phyloP scores from a whole-genome alignment of 129 eudicot genomes.

The Flaveria sonorensis region DNA sequence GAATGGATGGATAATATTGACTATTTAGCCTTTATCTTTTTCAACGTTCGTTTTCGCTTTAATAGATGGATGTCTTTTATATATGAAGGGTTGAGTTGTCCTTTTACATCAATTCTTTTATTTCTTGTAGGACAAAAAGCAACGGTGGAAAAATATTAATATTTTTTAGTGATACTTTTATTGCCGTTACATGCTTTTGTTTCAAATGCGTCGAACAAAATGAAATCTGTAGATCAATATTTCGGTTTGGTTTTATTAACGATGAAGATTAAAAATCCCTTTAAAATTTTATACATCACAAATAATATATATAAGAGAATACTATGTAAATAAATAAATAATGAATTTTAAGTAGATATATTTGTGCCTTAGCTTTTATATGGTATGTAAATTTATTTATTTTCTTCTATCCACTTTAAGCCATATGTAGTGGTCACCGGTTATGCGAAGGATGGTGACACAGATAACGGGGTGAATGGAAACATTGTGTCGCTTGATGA shows the following conservation, averaged over 20 bases:
- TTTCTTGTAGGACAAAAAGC: background rate
- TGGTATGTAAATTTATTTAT: too few species aligned
- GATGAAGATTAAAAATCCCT: background rate
- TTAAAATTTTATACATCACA: too few species aligned
- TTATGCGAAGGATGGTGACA: too few species aligned
- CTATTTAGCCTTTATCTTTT: background rate
- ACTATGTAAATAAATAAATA: too few species aligned
- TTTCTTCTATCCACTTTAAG: too few species aligned
- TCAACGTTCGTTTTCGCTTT: conserved; percentile 23
- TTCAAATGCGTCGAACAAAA: background rate
- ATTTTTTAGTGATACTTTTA: background rate
- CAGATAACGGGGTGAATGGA: too few species aligned
- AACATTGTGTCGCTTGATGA: too few species aligned
- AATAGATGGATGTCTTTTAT: conserved; percentile 15
- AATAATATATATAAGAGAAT: too few species aligned
- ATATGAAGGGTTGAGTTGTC: conserved; percentile 15
- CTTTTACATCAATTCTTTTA: background rate
- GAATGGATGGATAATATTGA: conserved; percentile 16
- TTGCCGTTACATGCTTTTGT: background rate
- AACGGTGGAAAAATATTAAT: background rate
- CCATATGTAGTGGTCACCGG: too few species aligned
- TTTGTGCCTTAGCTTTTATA: too few species aligned
- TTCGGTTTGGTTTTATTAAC: background rate
- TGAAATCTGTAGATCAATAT: background rate
- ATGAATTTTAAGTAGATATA: too few species aligned